Evolutionary conservation across 345 rosid genomes (phyloP), one percentile per base, ranked within the genome.

Genomic region (Ceriops decandra): DNA sequence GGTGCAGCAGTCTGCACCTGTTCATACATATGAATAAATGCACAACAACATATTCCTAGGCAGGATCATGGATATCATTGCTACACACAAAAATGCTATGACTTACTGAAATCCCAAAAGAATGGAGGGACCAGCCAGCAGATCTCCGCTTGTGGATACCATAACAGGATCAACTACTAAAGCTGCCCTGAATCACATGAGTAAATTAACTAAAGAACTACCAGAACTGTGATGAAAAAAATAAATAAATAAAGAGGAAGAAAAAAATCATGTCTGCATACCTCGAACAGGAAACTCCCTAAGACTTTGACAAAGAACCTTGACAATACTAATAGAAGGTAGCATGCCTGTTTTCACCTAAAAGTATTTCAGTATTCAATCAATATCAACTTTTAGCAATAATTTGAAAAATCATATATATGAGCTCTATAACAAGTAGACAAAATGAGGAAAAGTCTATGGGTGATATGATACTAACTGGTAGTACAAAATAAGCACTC

Each of bases 271-370:
- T 62, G 51, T 35, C 9, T 38, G 58, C 77, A 58, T 85, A 95
- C 97, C 95, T 73, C 70, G 79, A 60, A 84, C 88, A 9, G 92
- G 89, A 78, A 78, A 89, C 68, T 91, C 83, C 22, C 65, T 68
- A 21, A 90, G 85, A 56, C 66, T 82, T 49, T 71, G 89, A 71
- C 60, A 77, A 69, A 91, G 89, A 74, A 82, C 82, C 73, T 81
- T 82, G 46, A 90, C 82, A 73, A 86, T 84, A 67, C 81, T 89
- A 30, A 81, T 60, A 19, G 99, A 91, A 72, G 97, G 95, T 52
- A 95, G 85, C 97, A 95, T 87, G 72, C 99, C 96, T 54, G 97
- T 91, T 81, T 95, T 95, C 66, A 95, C 99, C 99, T 95, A 68
- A 64, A 5, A 78, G 27, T 32, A 64, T 46, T 53, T 64, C 31